Evolutionary conservation across 2,329 filamentous ascomycete species (phyloP).

Genomic region (Chalaropsis thielavioides): DNA sequence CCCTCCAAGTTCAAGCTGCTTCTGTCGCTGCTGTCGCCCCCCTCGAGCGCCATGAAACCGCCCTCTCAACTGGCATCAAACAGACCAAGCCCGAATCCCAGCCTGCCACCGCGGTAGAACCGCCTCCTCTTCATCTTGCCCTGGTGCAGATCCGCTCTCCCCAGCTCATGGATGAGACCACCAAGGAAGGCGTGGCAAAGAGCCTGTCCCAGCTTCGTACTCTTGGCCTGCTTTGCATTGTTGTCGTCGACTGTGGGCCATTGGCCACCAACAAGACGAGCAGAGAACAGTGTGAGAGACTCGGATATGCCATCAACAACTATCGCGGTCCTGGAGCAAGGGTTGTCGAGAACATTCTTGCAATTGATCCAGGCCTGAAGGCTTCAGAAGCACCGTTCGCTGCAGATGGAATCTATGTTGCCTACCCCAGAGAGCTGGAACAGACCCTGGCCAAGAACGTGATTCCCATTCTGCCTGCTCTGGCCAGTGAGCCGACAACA

Average conservation of each 20-base stretch:
- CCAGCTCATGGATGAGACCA: slow-evolving; percentile 53
- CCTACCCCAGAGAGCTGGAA: slow-evolving; percentile 13
- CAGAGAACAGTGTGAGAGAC: slow-evolving; percentile 52
- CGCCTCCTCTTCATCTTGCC: slow-evolving; percentile 46
- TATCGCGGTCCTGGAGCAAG: slow-evolving; percentile 54
- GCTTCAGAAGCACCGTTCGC: not conserved
- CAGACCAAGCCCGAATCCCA: slow-evolving; percentile 17
- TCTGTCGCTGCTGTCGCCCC: not conserved
- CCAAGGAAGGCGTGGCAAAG: slow-evolving; percentile 59
- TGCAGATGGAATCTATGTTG: slow-evolving; percentile 11
- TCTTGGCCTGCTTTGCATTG: slow-evolving; percentile 65
- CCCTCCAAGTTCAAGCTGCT: slow-evolving; percentile 18
- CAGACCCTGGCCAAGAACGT: not conserved
- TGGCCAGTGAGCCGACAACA: slow-evolving; percentile 13
- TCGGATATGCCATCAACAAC: slow-evolving; percentile 60
- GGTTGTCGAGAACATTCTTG: slow-evolving; percentile 40
- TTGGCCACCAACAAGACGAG: slow-evolving; percentile 30
- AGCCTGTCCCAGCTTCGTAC: slow-evolving; percentile 72
- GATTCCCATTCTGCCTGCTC: slow-evolving; percentile 13
- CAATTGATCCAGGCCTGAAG: slow-evolving; percentile 4
- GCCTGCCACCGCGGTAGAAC: not conserved
- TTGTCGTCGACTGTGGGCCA: slow-evolving; percentile 61
- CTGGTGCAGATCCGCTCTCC: slow-evolving; percentile 71
- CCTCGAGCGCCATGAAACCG: not conserved
- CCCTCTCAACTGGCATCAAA: not conserved